Base-by-base conservation (phyloP, 441 rosid species). In the Pelargonium australe region DNA sequence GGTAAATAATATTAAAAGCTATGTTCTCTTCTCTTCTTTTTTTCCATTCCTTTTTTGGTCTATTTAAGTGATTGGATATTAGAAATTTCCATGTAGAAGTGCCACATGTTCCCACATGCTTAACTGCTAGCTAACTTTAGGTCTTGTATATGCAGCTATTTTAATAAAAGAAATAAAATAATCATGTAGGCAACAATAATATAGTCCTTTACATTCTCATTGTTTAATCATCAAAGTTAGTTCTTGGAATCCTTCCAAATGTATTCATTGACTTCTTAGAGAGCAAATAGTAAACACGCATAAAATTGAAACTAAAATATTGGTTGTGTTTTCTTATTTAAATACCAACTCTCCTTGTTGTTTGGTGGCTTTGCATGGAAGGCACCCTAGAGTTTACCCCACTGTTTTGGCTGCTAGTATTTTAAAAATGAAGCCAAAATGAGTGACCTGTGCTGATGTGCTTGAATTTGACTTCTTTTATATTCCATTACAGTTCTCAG, bases 1-100 rank as follows among this genome's bases (percentile, higher is more conserved):
- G 65, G 67, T 69, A 61, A 34, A 31, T 70, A 45, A 16, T 55
- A n/a, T 49, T 49, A 40, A 40, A 40, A 7, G 43, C 43, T 40
- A 40, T 40, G 1, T 40, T 40, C 43, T 40, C 43, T 40, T 40
- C 43, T 40, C 9, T 31, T 25, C 37, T 4, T 7, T 40, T 40
- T 40, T 40, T 7, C 43, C 43, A 40, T 40, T 51, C 53, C 60
- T 37, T n/a, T 41, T 53, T 49, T 67, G 34, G 13, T 14, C 40
- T 60, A 67, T 13, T 40, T 40, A 40, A 40, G 43, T 40, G 43
- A 40, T 40, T 40, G 7, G 9, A 40, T 40, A 40, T 40, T 40
- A 40, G 43, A 40, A 40, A 40, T 40, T 40, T 40, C 9, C 43
- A 40, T 40, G 43, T 40, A 40, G 43, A 40, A 40, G 43, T 40